Base-by-base conservation (phyloP, 768 basidiomycete species). In the Termitomyces sp. region DNA sequence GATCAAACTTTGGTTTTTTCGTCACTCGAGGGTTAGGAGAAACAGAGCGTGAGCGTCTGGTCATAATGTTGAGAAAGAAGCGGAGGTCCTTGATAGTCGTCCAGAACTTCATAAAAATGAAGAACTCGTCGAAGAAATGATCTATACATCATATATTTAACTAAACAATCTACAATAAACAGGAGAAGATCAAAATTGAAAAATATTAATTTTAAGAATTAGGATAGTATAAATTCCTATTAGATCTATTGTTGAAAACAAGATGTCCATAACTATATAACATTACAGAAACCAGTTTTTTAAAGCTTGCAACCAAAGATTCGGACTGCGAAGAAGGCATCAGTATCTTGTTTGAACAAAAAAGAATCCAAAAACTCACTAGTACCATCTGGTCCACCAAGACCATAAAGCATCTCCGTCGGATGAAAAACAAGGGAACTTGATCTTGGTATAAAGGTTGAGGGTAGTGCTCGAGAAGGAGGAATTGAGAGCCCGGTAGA, bases 351-450 rank as follows among this genome's bases (percentile, higher is more conserved):
- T 8, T 50, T 4, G 33, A 47, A 8, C 26, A 42, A 20, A 18
- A 52, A 47, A 40, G 20, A 28, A 28, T 53, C 4, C 10, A 26
- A 57, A 20, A 30, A 57, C 78, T 59, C 64, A 83, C 82, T 77
- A 58, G 74, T 77, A 16, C 91, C 90, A 68, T 93, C 90, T 51
- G 86, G 80, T 45, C 82, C 81, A 9, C 90, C 90, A 16, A 86
- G 68, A 18, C 83, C 88, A 64, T 84, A 89, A 61, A 94, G 69
- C 92, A 94, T 93, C 70, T 94, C 90, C 60, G 83, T 78, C 13
- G 92, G 92, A 68, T 94, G 92, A 79, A 94, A 94, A 2, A 80
- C 76, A 51, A 93, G 72, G 32, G 87, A 85, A 45, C 82, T 85
- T 57, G 72, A 74, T 60, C 84, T 75, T 44, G 85, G 84, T 56